phyloP scores from a whole-genome alignment of 257 asterid genomes.

The Salvia splendens region DNA sequence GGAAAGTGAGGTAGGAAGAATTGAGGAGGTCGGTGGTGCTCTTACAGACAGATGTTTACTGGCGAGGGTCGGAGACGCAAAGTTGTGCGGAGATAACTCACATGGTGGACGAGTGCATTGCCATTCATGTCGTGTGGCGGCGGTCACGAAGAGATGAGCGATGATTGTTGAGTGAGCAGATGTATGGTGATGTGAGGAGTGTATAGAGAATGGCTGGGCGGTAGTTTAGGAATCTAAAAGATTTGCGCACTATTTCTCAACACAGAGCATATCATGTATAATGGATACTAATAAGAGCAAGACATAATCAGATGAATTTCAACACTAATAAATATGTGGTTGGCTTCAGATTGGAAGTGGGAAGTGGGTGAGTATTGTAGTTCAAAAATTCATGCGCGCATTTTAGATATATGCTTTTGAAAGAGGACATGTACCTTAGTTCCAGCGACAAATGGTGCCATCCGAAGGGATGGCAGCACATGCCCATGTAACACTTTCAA shows the following conservation, averaged over 20 bases:
- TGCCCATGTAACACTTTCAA: too few species aligned
- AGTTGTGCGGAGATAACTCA: constrained; percentile 1
- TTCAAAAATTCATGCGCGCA: too few species aligned
- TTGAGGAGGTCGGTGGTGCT: not conserved
- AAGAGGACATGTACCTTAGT: too few species aligned
- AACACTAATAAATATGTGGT: not conserved
- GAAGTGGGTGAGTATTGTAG: too few species aligned
- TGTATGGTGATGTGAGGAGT: too few species aligned
- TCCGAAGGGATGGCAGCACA: too few species aligned
- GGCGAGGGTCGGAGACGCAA: not conserved
- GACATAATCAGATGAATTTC: not conserved
- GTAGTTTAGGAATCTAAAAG: not conserved
- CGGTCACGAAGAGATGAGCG: too few species aligned
- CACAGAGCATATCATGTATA: not conserved
- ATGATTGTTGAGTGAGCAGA: too few species aligned
- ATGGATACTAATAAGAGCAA: not conserved
- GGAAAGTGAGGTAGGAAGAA: not conserved
- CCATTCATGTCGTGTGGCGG: too few species aligned
- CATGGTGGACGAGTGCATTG: constrained; percentile 14
- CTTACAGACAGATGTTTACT: not conserved
- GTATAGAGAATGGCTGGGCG: not conserved
- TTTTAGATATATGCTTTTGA: too few species aligned
- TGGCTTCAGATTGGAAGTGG: not conserved
- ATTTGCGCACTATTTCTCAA: not conserved
- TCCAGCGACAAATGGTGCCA: too few species aligned